Base-by-base conservation (phyloP, 139 green algal species). In the Micractinium conductrix region DNA sequence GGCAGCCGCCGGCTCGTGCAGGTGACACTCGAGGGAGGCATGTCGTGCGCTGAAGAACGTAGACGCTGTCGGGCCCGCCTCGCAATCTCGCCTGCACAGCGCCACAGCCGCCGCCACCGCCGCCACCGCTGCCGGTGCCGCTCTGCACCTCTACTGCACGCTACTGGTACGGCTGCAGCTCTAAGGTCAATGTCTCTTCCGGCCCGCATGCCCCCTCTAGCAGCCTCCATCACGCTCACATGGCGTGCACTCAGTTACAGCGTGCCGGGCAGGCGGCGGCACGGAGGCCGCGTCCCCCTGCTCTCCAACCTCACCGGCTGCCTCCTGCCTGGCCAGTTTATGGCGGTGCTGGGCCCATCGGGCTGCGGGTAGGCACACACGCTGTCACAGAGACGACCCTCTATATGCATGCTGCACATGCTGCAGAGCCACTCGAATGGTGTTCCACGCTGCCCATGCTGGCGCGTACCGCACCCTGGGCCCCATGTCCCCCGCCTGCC, bases 291-390 rank as follows among this genome's bases (percentile, higher is more conserved):
- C 30, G 53, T 44, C 7, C 75, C 33, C 3, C 53, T 81, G 35
- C 75, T 81, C 30, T 37, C 42, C 26, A 37, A 81, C 22, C 44
- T 81, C 12, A 53, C 35, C 9, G 75, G 75, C 50, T 81, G 38
- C 37, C 44, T 53, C 53, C 50, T 33, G 16, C 75, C 75, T 7
- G 35, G 37, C 19, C 35, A 81, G 50, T 60, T 81, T 22, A 81
- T 53, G 0, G 75, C 75, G 6, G 19, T 81, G 6, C 38, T 81
- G 22, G 75, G 75, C 0, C 75, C 75, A 37, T 81, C 75, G 1
- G 75, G 75, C 10, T 71, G 45, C 53, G 75, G 75, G 53, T 63
- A 5, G 38, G 70, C 38, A 67, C 10, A 12, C 33, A 26, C 14
- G 60, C 24, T 68, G 24, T 8, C 60, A 68, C 2, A 12, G 60